Conservation (phyloP, 169 alveolate genomes). For the Plasmodium falciparum region DNA sequence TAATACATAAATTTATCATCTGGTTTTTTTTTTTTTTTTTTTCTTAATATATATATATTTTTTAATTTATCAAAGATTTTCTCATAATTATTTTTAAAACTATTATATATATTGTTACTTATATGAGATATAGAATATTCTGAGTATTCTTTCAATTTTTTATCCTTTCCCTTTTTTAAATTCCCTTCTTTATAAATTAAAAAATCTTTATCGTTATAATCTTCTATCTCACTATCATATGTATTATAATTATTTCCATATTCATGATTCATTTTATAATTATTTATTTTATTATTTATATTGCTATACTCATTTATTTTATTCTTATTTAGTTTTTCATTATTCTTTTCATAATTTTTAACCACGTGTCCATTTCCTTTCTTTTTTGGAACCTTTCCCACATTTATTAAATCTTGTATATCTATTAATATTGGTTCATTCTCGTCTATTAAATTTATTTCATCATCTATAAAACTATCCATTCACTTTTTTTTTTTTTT, state of each 20-base stretch:
- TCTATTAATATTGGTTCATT: slow-evolving; percentile 62
- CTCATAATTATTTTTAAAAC: slow-evolving; percentile 1
- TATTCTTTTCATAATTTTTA: not conserved
- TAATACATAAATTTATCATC: slow-evolving; percentile 22
- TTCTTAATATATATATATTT: slow-evolving; percentile 2
- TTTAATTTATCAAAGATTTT: not conserved
- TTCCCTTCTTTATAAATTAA: slow-evolving; percentile 19
- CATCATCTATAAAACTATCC: slow-evolving; percentile 74
- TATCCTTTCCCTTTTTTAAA: not conserved
- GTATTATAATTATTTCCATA: not conserved
- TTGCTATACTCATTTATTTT: not conserved
- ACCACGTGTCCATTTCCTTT: not conserved
- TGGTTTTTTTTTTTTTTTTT: slow-evolving; percentile 1
- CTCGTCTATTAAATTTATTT: slow-evolving; percentile 49
- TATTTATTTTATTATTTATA: no score
- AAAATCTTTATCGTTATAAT: slow-evolving; percentile 31
- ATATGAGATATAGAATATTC: not conserved
- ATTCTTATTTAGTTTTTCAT: not conserved
- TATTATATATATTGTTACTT: not conserved
- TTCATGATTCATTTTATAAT: not conserved
- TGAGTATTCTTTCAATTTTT: not conserved
- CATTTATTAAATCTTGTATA: slow-evolving; percentile 18
- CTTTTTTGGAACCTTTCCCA: slow-evolving; percentile 8
- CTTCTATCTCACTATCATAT: not conserved
- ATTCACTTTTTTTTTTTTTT: slow-evolving; percentile 39